Percentiles rank a stretch among this genome's conserved stretches.
Conservation (phyloP, 2,329 filamentous ascomycete genomes). For the Ascochyta rabiei region DNA sequence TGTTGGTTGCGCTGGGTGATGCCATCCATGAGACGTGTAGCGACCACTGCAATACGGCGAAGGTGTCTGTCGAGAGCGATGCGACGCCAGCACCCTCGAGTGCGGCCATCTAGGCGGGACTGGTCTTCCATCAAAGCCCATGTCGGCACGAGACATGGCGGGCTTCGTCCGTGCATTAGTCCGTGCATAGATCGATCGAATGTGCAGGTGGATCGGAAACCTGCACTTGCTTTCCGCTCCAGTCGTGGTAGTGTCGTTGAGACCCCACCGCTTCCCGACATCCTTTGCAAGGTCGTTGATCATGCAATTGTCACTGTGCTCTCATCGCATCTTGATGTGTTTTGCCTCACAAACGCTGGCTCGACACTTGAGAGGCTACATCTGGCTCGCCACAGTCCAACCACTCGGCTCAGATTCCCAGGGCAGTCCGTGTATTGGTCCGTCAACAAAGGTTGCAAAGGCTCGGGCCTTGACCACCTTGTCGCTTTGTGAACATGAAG, state of each 20-base stretch:
- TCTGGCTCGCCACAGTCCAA: not conserved
- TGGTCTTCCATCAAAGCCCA: constrained; percentile 3
- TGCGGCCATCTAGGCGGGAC: constrained; percentile 1
- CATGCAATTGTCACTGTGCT: not conserved
- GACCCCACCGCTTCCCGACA: not conserved
- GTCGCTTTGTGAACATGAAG: not conserved
- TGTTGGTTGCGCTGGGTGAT: constrained; percentile 10
- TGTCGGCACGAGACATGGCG: constrained; percentile 8
- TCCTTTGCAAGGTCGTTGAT: not conserved
- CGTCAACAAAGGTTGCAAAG: not conserved
- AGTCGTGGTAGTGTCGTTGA: not conserved
- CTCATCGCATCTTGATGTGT: not conserved
- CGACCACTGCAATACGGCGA: constrained; percentile 4
- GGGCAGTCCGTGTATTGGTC: not conserved
- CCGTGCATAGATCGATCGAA: constrained; percentile 6
- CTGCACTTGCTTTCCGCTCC: too few species aligned
- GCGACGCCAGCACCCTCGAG: constrained; percentile 6
- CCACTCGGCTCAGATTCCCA: not conserved
- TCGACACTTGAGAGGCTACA: not conserved
- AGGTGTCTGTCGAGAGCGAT: constrained; percentile 6
- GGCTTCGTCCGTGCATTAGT: not conserved
- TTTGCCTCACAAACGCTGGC: not conserved
- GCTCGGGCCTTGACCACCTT: not conserved
- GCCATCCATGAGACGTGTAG: constrained; percentile 12
- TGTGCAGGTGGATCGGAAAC: not conserved